Evolutionary conservation across 495 filamentous ascomycete genomes (phyloP), one percentile per base, ranked within the genome.

Genomic region (Xylaria acuta): DNA sequence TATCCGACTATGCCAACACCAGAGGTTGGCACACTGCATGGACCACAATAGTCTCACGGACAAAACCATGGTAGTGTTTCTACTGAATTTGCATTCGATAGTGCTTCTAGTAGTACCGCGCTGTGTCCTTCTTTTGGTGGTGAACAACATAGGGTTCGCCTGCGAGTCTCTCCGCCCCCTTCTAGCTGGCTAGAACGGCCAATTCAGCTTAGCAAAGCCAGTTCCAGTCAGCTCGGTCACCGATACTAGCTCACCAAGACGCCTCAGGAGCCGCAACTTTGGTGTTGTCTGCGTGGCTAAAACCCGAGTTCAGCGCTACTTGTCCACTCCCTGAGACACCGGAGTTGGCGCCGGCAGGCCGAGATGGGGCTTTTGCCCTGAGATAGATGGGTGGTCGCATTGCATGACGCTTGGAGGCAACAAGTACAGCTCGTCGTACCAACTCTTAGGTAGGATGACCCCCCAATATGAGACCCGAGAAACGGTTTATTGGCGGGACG

Each of bases 401-500:
- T 67, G 70, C 62, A 60, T 60, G 60, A 25, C 49, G 22, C 51
- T 58, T 63, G 49, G 60, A 43, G 27, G 51, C 54, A 72, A 49
- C 54, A 32, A 49, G 63, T 59, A 56, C 62, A 60, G 30, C 25
- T 43, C 36, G 49, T 59, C 25, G 62, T 60, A 64, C 70, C 49
- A 64, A 58, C 47, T 47, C 36, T 58, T n/a, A 49, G 63, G 63
- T 58, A 45, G 62, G 69, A 65, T 71, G 49, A 20, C 16, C 38
- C 69, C 51, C 59, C 27, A 40, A 66, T 20, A 36, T 67, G 63
- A 67, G 70, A 65, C 53, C 70, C 70, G 63, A 59, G 70, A 60
- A 67, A 72, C 30, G 70, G 51, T 72, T 67, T 56, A 72, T 72
- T 72, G 70, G 70, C 70, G 70, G 70, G 63, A 72, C 62, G 70